phyloP scores from a whole-genome alignment of 306 rosid species.

The Oxytropis ochrocephala region DNA sequence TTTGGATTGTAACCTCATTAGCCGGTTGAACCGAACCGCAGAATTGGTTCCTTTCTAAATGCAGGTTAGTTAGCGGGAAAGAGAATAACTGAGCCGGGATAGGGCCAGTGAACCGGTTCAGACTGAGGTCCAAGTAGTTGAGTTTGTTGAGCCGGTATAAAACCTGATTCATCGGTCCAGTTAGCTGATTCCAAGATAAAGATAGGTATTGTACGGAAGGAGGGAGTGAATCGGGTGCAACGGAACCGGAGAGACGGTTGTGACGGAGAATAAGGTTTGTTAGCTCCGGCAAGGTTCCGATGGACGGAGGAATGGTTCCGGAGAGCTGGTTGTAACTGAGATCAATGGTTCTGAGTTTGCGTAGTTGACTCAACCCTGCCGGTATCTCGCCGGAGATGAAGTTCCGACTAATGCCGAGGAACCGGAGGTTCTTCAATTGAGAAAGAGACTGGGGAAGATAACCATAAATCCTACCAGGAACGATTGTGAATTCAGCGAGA shows the following conservation, averaged over 20 bases:
- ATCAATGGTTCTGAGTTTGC: slow-evolving; percentile 62
- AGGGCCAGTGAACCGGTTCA: slow-evolving; percentile 67
- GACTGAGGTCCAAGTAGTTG: slow-evolving; percentile 71
- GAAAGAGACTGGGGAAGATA: slow-evolving; percentile 56
- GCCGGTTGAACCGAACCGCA: slow-evolving; percentile 56
- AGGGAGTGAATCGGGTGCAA: slow-evolving; percentile 54
- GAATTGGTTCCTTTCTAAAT: slow-evolving; percentile 67
- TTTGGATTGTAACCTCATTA: slow-evolving; percentile 53
- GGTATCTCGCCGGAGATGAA: slow-evolving; percentile 82
- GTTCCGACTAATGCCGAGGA: slow-evolving; percentile 81
- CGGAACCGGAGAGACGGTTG: slow-evolving; percentile 68
- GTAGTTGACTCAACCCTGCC: slow-evolving; percentile 32
- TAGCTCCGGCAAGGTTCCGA: slow-evolving; percentile 53
- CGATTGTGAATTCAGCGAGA: slow-evolving; percentile 66
- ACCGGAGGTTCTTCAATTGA: slow-evolving; percentile 50
- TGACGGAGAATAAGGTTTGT: slow-evolving; percentile 68
- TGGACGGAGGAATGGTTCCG: slow-evolving; percentile 59
- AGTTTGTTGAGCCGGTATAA: slow-evolving; percentile 49
- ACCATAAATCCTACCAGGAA: slow-evolving; percentile 77
- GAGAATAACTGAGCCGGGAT: slow-evolving; percentile 68
- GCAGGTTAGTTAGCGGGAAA: slow-evolving; percentile 65
- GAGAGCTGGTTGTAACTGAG: slow-evolving; percentile 73
- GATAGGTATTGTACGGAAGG: slow-evolving; percentile 72
- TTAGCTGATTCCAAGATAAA: slow-evolving; percentile 66
- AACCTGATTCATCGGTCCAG: slow-evolving; percentile 56